These are phyloP conservation scores for Hypoxylon sp. DNA, from an alignment of 2,329 filamentous ascomycete genomes.

Conservation along the genomic window DNA sequence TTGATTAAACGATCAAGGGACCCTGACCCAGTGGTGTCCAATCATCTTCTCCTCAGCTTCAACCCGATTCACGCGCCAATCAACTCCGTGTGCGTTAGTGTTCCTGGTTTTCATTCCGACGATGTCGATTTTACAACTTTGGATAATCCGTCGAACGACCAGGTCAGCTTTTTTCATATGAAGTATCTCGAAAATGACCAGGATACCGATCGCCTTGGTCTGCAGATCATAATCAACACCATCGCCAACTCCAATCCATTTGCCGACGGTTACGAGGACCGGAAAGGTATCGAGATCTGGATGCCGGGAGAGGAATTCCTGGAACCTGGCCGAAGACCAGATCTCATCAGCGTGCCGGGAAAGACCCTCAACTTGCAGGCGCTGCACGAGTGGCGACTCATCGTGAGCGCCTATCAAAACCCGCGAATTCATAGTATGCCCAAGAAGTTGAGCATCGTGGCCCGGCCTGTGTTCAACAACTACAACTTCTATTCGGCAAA, in stretches of 20 bases:
- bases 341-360: slow-evolving; percentile 9
- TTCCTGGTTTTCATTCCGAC: slow-evolving; percentile 23
- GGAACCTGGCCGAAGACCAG: background rate
- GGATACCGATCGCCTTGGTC: background rate
- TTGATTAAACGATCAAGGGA: background rate
- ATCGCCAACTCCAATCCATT: background rate
- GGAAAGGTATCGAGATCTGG: slow-evolving; percentile 36
- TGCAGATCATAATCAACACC: slow-evolving; percentile 11
- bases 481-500: slow-evolving; percentile 22
- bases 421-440: background rate
- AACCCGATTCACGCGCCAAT: background rate
- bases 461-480: slow-evolving; percentile 31
- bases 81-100: slow-evolving; percentile 14
- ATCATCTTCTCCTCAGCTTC: slow-evolving; percentile 25
- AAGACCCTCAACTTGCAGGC: background rate
- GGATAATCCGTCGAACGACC: background rate
- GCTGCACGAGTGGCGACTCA: slow-evolving; percentile 19
- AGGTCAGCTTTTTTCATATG: background rate
- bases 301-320: slow-evolving; percentile 28
- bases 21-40: background rate
- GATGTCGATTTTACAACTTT: slow-evolving; percentile 1
- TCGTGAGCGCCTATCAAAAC: background rate
- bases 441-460: slow-evolving; percentile 25
- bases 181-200: slow-evolving; percentile 9
- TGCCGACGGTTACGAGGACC: background rate